Evolutionary conservation across 2,329 filamentous ascomycete species (phyloP).

Genomic region (Colletotrichum costaricense): DNA sequence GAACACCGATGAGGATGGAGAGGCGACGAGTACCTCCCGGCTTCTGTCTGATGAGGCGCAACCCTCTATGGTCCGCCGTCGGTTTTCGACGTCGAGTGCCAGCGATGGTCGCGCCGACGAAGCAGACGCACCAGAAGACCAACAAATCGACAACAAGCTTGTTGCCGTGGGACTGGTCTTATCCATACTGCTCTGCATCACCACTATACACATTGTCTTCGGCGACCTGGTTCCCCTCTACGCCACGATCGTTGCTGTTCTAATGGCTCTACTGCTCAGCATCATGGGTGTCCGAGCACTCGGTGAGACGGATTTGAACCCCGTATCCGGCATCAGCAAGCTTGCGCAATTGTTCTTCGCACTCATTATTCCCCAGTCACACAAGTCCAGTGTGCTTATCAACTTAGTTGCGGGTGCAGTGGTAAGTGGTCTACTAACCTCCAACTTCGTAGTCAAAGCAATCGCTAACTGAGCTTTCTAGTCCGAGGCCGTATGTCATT

Average conservation of each 20-base stretch:
- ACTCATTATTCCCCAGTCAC: conserved; percentile 82
- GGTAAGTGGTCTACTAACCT: conserved; percentile 44
- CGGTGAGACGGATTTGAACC: conserved; percentile 92
- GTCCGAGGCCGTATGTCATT: conserved; percentile 53
- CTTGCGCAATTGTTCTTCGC: conserved; percentile 96
- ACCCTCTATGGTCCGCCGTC: neutral
- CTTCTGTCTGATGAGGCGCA: conserved; percentile 4
- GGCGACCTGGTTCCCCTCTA: conserved; percentile 83
- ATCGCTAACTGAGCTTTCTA: conserved; percentile 33
- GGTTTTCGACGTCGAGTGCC: neutral
- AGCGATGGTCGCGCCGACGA: conserved; percentile 62
- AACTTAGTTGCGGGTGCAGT: conserved; percentile 95
- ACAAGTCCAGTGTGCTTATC: conserved; percentile 90
- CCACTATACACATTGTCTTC: conserved; percentile 86
- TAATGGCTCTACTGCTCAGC: conserved; percentile 83
- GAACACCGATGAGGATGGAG: conserved; percentile 14
- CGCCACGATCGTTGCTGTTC: conserved; percentile 80
- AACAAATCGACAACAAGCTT: conserved; percentile 79
- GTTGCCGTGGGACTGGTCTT: conserved; percentile 81
- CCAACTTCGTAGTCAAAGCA: neutral
- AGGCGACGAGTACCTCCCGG: conserved; percentile 11
- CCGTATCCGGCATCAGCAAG: conserved; percentile 96
- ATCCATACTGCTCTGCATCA: conserved; percentile 83
- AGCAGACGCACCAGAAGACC: conserved; percentile 87
- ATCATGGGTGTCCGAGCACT: conserved; percentile 79